Evolutionary conservation across 1,139 yeast genomes (phyloP), one percentile per base, ranked within the genome.

Genomic region (Saccharomycopsis hybrid): DNA sequence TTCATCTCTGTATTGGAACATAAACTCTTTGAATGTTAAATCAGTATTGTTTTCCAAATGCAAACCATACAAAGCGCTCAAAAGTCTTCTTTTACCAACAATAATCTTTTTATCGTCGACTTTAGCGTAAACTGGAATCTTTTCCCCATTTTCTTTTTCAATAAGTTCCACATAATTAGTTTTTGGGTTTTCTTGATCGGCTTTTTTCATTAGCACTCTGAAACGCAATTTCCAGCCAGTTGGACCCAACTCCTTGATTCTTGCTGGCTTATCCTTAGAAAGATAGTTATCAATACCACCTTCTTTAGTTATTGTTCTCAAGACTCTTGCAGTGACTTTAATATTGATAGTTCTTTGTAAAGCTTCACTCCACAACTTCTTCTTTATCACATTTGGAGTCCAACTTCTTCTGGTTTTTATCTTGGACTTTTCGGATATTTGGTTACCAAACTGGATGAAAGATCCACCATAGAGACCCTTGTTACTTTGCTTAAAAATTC

Each of bases 271-370:
- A 55, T 88, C 95, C 68, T 92, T 92, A 51, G 81, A 76, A 55
- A 92, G 68, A 64, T 92, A 92, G 58, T 82, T 80, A 63, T 92
- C 98, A 55, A 92, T 73, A 11, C 98, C 98, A 56, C 97, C 97
- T 66, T 90, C 97, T 60, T 81, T 86, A 52, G 86, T 82, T 56
- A 92, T 83, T 1, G 97, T 89, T 60, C 83, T 79, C 62, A 92
- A 72, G 3, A 89, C 97, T 55, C 82, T 78, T 18, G 97, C 77
- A n/a, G 90, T 82, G 33, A 88, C 80, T 55, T 75, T 79, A 49
- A 87, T 67, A 48, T 72, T 72, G 44, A 75, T 49, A 46, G 82
- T 69, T 57, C 73, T 74, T 55, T 80, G 70, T 59, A 92, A 74
- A 1, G 85, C 71, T 59, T 87, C 96, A 55, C 96, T 86, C 94